phyloP scores from a whole-genome alignment of 2,329 filamentous ascomycete species.

The Claviceps sorghi region DNA sequence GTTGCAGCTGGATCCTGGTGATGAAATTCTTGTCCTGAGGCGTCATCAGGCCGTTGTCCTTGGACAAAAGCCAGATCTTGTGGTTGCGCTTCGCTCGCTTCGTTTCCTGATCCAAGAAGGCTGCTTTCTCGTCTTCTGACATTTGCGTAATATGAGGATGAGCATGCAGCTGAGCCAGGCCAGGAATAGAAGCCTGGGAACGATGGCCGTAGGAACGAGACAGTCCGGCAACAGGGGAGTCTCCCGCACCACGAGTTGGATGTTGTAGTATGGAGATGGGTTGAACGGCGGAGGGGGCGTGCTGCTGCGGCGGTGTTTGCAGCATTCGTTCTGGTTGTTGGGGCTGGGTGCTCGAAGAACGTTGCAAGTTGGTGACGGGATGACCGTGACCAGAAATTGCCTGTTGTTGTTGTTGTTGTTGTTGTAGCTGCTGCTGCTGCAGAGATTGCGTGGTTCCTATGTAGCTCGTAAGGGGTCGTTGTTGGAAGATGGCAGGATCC shows the following conservation, averaged over 20 bases:
- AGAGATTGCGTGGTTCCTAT: slow-evolving; percentile 9
- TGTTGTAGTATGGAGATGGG: slow-evolving; percentile 71
- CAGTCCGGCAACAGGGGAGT: slow-evolving; percentile 23
- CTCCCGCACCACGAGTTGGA: slow-evolving; percentile 48
- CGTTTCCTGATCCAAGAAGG: slow-evolving; percentile 78
- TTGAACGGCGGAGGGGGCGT: slow-evolving; percentile 27
- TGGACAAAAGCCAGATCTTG: slow-evolving; percentile 87
- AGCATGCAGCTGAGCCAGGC: slow-evolving; percentile 19
- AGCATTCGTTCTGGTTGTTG: slow-evolving; percentile 13
- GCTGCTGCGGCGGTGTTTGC: slow-evolving; percentile 11
- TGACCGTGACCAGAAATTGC: slow-evolving; percentile 27
- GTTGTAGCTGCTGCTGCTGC: slow-evolving; percentile 16
- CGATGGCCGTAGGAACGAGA: slow-evolving; percentile 27
- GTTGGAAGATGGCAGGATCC: slow-evolving; percentile 16
- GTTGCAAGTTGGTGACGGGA: slow-evolving; percentile 40
- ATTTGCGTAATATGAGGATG: slow-evolving; percentile 47
- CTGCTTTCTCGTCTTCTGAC: slow-evolving; percentile 69
- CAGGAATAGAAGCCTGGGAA: slow-evolving; percentile 35
- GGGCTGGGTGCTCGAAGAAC: slow-evolving; percentile 30
- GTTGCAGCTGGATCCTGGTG: slow-evolving; percentile 91
- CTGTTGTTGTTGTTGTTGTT: slow-evolving; percentile 19
- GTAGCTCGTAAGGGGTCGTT: slow-evolving; percentile 12
- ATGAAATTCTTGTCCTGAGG: slow-evolving; percentile 99
- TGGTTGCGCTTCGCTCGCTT: slow-evolving; percentile 94
- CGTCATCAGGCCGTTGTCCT: slow-evolving; percentile 95